These are phyloP conservation scores for Acanthamoeba rhysodes DNA, from an alignment of 208 protist genomes.

Conservation along the genomic window DNA sequence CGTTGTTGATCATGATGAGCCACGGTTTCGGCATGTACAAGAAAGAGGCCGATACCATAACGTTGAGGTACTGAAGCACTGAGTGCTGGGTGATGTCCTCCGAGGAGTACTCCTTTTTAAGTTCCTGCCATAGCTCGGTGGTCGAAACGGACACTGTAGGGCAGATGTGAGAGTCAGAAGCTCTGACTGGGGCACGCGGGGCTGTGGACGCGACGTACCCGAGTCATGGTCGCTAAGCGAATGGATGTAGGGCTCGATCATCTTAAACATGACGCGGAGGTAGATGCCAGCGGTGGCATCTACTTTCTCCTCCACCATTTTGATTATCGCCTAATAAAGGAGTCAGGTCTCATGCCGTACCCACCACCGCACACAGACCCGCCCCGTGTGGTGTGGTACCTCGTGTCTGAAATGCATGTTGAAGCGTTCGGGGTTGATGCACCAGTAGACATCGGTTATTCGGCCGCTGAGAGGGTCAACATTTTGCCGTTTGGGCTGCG, in stretches of 20 bases:
- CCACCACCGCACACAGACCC: background rate
- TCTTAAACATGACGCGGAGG: slow-evolving; percentile 25
- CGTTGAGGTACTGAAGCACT: slow-evolving; percentile 44
- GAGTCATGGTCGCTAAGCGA: slow-evolving; percentile 8
- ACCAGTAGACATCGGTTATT: slow-evolving; percentile 60
- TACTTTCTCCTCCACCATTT: slow-evolving; percentile 51
- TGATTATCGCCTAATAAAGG: background rate
- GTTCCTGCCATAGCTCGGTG: slow-evolving; percentile 6
- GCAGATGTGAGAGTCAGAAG: background rate
- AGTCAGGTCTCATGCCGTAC: background rate
- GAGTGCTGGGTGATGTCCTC: slow-evolving; percentile 29
- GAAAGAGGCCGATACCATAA: slow-evolving; percentile 11
- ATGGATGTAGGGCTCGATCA: slow-evolving; percentile 51
- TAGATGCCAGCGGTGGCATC: slow-evolving; percentile 39
- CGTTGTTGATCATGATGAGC: background rate
- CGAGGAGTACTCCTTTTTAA: slow-evolving; percentile 16
- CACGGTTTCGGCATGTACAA: background rate
- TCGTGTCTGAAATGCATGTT: slow-evolving; percentile 59
- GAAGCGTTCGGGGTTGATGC: slow-evolving; percentile 52
- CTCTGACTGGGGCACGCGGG: background rate
- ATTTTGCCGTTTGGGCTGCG: background rate
- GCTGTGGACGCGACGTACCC: background rate
- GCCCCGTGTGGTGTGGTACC: background rate
- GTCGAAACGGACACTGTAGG: slow-evolving; percentile 3
- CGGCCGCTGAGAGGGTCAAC: background rate